Evolutionary conservation across 2,329 filamentous ascomycete species (phyloP).

Genomic region (Xylaria hypoxylon): DNA sequence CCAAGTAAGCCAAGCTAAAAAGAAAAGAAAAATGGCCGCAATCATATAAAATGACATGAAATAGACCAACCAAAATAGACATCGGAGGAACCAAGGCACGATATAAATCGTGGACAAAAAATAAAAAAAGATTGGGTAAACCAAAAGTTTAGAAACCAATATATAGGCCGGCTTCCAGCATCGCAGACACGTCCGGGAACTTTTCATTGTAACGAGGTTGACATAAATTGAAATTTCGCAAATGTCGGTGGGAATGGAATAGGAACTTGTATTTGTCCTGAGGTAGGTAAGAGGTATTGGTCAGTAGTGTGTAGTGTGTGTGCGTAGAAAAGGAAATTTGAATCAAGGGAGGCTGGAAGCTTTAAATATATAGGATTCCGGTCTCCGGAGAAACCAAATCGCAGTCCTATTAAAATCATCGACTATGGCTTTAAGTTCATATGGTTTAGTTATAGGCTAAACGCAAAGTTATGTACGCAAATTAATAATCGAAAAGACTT

Average conservation of each 20-base stretch:
- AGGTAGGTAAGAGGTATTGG: slow-evolving; percentile 29
- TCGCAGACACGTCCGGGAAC: slow-evolving; percentile 35
- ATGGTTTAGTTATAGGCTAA: slow-evolving; percentile 20
- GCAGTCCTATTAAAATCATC: slow-evolving; percentile 25
- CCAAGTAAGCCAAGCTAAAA: slow-evolving; percentile 31
- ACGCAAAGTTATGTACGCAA: slow-evolving; percentile 27
- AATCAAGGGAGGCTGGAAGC: slow-evolving; percentile 27
- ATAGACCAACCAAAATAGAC: slow-evolving; percentile 31
- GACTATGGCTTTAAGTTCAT: slow-evolving; percentile 31
- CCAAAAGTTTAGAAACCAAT: slow-evolving; percentile 34
- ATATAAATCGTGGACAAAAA: slow-evolving; percentile 29
- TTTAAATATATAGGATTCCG: slow-evolving; percentile 32
- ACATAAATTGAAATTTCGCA: slow-evolving; percentile 29
- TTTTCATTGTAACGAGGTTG: slow-evolving; percentile 34
- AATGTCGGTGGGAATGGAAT: slow-evolving; percentile 23
- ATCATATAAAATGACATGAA: slow-evolving; percentile 28
- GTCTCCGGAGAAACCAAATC: slow-evolving; percentile 26
- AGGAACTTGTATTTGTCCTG: slow-evolving; percentile 34
- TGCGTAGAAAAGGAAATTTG: slow-evolving; percentile 26
- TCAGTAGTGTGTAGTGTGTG: slow-evolving; percentile 30
- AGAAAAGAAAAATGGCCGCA: slow-evolving; percentile 28
- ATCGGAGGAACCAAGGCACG: slow-evolving; percentile 29
- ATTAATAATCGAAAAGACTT: slow-evolving; percentile 28
- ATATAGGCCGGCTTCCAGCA: slow-evolving; percentile 33
- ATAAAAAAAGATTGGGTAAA: slow-evolving; percentile 28